Conservation (phyloP, 2,329 filamentous ascomycete species). For the Claviceps sp. region DNA sequence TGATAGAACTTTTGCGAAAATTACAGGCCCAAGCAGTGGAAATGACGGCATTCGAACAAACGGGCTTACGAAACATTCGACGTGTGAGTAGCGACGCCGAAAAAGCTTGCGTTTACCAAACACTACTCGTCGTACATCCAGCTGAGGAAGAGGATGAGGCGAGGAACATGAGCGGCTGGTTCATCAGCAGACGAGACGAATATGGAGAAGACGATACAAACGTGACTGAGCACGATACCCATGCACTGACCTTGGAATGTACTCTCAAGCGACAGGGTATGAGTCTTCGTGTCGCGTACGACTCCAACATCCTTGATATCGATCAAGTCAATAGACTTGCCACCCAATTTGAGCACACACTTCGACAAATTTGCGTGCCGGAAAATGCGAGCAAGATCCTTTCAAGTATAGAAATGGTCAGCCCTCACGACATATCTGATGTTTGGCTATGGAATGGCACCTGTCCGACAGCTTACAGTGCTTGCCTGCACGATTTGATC, state of each 20-base stretch:
- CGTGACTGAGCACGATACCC: conserved; percentile 2
- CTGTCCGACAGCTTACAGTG: neutral
- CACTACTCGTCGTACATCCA: conserved; percentile 9
- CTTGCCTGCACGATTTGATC: conserved; percentile 5
- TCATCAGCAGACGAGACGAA: neutral
- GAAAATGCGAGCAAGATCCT: neutral
- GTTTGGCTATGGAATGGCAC: conserved; percentile 6
- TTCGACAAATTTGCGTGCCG: conserved; percentile 1
- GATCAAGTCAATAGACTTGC: neutral
- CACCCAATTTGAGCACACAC: conserved; percentile 1
- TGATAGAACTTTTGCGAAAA: conserved; percentile 27
- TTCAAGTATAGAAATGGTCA: neutral
- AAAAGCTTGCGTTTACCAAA: conserved; percentile 7
- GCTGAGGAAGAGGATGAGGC: neutral
- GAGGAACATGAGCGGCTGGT: neutral
- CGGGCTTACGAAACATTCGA: conserved; percentile 8
- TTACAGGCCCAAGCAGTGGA: conserved; percentile 8
- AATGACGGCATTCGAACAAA: conserved; percentile 9
- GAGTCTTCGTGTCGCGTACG: conserved; percentile 1
- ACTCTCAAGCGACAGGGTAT: neutral
- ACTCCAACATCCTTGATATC: neutral
- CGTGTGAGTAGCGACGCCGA: conserved; percentile 3
- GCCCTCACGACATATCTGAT: conserved; percentile 1
- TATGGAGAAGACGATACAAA: conserved; percentile 3
- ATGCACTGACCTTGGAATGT: conserved; percentile 1